Percentiles rank a stretch among this genome's conserved stretches.
Evolutionary conservation across 768 basidiomycete species (phyloP).

Genomic region (Agaricus sinodeliciosus): DNA sequence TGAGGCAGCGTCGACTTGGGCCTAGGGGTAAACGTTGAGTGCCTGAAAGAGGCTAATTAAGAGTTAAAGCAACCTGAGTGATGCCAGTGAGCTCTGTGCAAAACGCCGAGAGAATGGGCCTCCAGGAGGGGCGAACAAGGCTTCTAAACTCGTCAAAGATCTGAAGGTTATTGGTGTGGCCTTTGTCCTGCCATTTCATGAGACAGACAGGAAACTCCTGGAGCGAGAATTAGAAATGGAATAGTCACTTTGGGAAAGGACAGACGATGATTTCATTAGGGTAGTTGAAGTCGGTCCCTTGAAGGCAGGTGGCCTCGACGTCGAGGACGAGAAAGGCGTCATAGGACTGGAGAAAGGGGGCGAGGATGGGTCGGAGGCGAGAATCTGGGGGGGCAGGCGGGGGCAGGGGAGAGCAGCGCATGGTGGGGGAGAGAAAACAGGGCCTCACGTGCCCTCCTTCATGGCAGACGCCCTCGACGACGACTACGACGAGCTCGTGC

Average conservation of each 20-base stretch:
- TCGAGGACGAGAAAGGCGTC: conserved; percentile 86
- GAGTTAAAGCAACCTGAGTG: conserved; percentile 64
- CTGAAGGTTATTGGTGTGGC: conserved; percentile 48
- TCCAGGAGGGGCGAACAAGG: conserved; percentile 86
- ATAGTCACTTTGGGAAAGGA: conserved; percentile 13
- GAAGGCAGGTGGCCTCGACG: conserved; percentile 78
- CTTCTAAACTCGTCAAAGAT: conserved; percentile 79
- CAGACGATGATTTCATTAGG: conserved; percentile 95
- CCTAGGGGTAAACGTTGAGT: conserved; percentile 32
- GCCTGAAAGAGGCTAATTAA: neutral
- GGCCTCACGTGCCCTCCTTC: conserved; percentile 6
- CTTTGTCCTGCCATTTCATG: conserved; percentile 71
- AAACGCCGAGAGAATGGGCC: conserved; percentile 73
- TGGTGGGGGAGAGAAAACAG: neutral
- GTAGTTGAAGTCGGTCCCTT: conserved; percentile 67
- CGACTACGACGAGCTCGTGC: conserved; percentile 39
- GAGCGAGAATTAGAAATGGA: neutral
- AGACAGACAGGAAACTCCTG: conserved; percentile 95
- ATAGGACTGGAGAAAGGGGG: conserved; percentile 36
- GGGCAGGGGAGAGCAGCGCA: conserved; percentile 10
- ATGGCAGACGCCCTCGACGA: conserved; percentile 78
- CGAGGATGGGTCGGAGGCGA: neutral
- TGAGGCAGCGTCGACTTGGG: conserved; percentile 75
- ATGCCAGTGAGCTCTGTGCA: conserved; percentile 89
- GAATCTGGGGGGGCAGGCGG: neutral